Percentiles rank a stretch among this genome's conserved stretches.
These are phyloP conservation scores for Acidomyces sp. DNA, from an alignment of 495 filamentous ascomycete species.

Conservation along the genomic window DNA sequence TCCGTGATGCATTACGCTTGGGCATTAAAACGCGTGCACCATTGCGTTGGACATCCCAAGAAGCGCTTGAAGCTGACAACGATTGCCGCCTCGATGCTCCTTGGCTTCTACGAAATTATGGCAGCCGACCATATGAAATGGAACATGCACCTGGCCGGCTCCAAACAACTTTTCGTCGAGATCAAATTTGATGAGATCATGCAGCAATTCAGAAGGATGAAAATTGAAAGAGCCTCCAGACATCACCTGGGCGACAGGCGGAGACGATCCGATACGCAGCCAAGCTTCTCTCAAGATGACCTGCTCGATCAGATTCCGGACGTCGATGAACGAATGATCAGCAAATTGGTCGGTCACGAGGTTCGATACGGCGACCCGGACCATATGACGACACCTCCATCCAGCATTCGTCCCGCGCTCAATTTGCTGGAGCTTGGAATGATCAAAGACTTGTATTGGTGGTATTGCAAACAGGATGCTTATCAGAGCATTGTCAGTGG, in stretches of 20 bases:
- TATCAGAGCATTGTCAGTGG: constrained; percentile 86
- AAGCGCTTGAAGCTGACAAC: constrained; percentile 70
- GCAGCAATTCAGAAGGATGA: constrained; percentile 50
- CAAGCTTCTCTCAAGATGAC: constrained; percentile 8
- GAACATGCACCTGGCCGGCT: constrained; percentile 80
- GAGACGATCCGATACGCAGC: too few species aligned
- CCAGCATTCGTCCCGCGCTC: constrained; percentile 10
- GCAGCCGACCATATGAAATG: constrained; percentile 90
- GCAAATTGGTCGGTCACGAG: constrained; percentile 24
- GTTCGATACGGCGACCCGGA: constrained; percentile 27
- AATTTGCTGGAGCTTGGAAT: constrained; percentile 49
- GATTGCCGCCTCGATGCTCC: constrained; percentile 71
- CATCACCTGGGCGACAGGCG: neutral
- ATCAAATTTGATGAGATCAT: constrained; percentile 64
- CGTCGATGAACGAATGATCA: constrained; percentile 27
- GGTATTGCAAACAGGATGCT: constrained; percentile 86
- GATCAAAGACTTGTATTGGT: constrained; percentile 87
- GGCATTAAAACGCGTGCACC: constrained; percentile 61
- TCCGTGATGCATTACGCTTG: constrained; percentile 89
- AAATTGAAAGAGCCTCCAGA: constrained; percentile 29
- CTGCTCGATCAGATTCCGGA: constrained; percentile 18
- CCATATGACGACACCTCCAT: constrained; percentile 12
- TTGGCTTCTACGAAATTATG: constrained; percentile 91
- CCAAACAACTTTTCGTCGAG: constrained; percentile 69
- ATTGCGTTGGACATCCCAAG: constrained; percentile 53